Percentiles rank a stretch among this genome's conserved stretches.
These are phyloP conservation scores for Globisporangium radiosum DNA, from an alignment of 352 stramenopile genomes.

Conservation along the genomic window DNA sequence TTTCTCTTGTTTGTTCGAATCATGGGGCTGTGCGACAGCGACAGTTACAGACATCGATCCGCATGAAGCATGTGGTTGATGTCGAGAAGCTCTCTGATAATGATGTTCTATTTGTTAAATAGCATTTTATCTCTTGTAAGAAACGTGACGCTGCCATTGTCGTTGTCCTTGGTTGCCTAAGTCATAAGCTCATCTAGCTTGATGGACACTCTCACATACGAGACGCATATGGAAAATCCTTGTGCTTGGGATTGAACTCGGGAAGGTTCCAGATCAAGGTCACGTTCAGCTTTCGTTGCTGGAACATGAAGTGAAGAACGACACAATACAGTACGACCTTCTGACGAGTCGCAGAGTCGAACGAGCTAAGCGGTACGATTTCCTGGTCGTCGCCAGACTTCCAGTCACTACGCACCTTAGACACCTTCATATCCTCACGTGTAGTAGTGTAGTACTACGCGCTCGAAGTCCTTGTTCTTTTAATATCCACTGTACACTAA, in stretches of 20 bases:
- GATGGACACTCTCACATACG: background rate
- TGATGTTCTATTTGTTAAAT: too few species aligned
- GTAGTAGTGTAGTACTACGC: conserved; percentile 3
- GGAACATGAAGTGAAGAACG: background rate
- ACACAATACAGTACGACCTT: too few species aligned
- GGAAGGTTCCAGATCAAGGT: background rate
- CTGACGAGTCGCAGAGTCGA: too few species aligned
- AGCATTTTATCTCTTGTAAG: too few species aligned
- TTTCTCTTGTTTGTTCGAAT: background rate
- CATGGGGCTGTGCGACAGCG: too few species aligned
- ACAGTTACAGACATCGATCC: too few species aligned
- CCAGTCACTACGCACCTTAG: background rate
- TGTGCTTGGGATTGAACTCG: too few species aligned
- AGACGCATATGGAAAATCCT: background rate
- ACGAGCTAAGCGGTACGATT: background rate
- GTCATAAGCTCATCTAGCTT: too few species aligned
- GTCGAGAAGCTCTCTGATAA: too few species aligned
- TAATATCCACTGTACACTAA: conserved; percentile 22
- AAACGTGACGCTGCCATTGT: background rate
- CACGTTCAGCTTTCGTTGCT: background rate
- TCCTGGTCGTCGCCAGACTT: background rate
- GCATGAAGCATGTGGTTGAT: too few species aligned
- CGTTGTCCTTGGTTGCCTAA: background rate
- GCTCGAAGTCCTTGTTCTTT: conserved; percentile 22
- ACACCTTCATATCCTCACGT: background rate